Conservation (phyloP, 495 filamentous ascomycete genomes). For the Astrothelium subdiscretum region DNA sequence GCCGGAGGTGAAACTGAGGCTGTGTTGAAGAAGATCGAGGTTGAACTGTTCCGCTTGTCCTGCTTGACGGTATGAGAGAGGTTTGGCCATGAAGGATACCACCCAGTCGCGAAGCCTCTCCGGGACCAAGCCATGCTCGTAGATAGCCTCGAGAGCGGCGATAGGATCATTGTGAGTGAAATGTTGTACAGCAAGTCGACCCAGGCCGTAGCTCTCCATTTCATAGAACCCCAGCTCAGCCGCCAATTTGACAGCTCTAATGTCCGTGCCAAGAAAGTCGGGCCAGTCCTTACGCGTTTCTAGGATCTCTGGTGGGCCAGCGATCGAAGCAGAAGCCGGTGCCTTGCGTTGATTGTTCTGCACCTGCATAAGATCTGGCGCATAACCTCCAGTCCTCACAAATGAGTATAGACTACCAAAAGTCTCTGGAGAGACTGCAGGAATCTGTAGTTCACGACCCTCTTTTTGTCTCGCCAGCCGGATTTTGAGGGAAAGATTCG, state of each 20-base stretch:
- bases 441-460: not conserved
- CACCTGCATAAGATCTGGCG: not conserved
- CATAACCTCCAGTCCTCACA: not conserved
- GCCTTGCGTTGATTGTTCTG: not conserved
- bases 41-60: not conserved
- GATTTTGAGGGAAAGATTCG: not conserved
- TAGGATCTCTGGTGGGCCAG: not conserved
- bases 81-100: not conserved
- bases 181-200: not conserved
- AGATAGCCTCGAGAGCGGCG: not conserved
- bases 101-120: not conserved
- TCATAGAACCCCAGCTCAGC: not conserved
- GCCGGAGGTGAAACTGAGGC: not conserved
- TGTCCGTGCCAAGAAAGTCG: not conserved
- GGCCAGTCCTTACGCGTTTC: not conserved
- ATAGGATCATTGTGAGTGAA: conserved; percentile 4
- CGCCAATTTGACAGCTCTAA: not conserved
- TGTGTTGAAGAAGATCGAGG: not conserved
- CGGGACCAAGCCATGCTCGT: not conserved
- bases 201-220: not conserved
- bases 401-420: conserved; percentile 7
- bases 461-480: not conserved
- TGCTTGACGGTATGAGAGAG: not conserved
- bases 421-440: not conserved
- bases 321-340: not conserved